phyloP scores from a whole-genome alignment of 2,329 filamentous ascomycete genomes.

The Colletotrichum godetiae region DNA sequence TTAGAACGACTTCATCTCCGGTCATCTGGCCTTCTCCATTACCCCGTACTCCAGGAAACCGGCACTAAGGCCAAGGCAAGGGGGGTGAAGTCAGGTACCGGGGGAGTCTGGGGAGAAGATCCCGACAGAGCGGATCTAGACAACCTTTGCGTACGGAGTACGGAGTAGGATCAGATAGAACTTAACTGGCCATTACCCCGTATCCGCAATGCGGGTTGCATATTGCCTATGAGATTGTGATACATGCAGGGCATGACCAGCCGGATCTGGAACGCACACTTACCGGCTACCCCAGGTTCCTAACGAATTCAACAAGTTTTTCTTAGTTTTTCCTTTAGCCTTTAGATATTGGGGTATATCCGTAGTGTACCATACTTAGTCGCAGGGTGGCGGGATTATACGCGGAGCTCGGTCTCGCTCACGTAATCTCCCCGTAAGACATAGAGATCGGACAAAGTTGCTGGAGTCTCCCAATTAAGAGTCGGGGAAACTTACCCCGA shows the following conservation, averaged over 20 bases:
- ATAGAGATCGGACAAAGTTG: not conserved
- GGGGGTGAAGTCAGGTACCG: not conserved
- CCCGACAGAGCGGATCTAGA: slow-evolving; percentile 1
- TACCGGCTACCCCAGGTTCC: not conserved
- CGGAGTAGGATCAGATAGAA: slow-evolving; percentile 8
- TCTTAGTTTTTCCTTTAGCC: not conserved
- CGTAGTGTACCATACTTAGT: too few species aligned
- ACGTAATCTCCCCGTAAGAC: not conserved
- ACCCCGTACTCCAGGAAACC: slow-evolving; percentile 1
- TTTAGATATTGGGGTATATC: slow-evolving; percentile 1
- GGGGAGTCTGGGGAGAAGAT: not conserved
- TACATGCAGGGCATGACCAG: too few species aligned
- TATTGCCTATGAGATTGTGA: not conserved
- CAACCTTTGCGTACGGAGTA: not conserved
- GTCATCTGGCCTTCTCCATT: not conserved
- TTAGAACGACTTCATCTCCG: not conserved
- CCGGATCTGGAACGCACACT: too few species aligned
- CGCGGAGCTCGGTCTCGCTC: not conserved
- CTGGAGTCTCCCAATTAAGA: not conserved
- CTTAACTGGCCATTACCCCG: not conserved
- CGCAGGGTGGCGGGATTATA: too few species aligned
- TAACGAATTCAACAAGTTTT: too few species aligned
- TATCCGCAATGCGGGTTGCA: not conserved
- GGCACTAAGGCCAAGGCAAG: not conserved
- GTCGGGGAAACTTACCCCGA: slow-evolving; percentile 14